Conservation (phyloP, 2,329 filamentous ascomycete species). For the Rhexocercosporidium sp. region DNA sequence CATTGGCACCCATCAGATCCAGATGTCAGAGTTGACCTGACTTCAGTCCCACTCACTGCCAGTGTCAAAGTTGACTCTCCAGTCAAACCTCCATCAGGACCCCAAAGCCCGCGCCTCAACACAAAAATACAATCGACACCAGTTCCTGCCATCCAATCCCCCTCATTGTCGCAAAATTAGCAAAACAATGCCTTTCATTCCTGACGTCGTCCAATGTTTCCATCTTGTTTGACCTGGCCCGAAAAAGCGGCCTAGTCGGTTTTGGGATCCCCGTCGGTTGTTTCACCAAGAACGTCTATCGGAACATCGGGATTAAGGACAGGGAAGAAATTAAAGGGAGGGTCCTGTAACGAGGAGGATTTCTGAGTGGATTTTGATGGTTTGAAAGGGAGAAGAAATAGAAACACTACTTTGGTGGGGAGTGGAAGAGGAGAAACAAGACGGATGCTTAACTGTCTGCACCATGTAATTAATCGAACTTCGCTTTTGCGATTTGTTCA, state of each 20-base stretch:
- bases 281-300: background rate
- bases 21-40: background rate
- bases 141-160: background rate
- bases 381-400: too few relatives aligned
- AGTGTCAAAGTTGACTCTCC: background rate
- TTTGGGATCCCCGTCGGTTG: constrained; percentile 1
- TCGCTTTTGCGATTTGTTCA: too few relatives aligned
- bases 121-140: background rate
- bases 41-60: background rate
- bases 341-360: background rate
- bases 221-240: background rate
- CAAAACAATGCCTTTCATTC: background rate
- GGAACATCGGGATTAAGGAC: background rate
- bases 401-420: too few relatives aligned
- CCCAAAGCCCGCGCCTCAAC: background rate
- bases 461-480: too few relatives aligned
- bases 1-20: background rate
- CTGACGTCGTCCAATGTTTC: constrained; percentile 13
- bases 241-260: constrained; percentile 3
- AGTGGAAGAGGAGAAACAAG: too few relatives aligned
- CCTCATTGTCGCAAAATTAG: background rate
- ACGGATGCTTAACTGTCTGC: too few relatives aligned
- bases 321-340: background rate
- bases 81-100: background rate
- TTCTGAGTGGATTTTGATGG: background rate